phyloP scores from a whole-genome alignment of 2,329 filamentous ascomycete genomes.

The Pseudopyrenochaeta lycopersici region DNA sequence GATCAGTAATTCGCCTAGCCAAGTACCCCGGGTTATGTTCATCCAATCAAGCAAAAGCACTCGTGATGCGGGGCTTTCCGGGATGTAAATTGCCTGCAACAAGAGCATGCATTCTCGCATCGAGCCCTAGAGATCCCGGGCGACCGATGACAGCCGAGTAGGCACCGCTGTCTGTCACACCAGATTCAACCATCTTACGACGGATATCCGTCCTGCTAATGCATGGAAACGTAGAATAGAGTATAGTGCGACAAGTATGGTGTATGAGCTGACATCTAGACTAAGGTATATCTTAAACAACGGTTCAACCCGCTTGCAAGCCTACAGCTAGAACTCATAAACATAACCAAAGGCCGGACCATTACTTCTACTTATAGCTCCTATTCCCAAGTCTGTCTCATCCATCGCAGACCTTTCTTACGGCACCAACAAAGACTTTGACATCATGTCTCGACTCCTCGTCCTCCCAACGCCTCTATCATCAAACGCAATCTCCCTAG shows the following conservation, averaged over 20 bases:
- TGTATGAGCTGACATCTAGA: slow-evolving; percentile 7
- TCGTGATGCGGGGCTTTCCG: slow-evolving; percentile 21
- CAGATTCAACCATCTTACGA: slow-evolving; percentile 4
- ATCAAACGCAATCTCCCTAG: slow-evolving; percentile 27
- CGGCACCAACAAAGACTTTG: neutral
- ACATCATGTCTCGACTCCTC: slow-evolving; percentile 31
- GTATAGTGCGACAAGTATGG: slow-evolving; percentile 1
- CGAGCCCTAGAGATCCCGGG: slow-evolving; percentile 14
- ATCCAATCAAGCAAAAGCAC: slow-evolving; percentile 23
- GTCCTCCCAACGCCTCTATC: slow-evolving; percentile 35
- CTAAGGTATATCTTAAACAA: slow-evolving; percentile 6
- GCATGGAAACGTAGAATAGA: slow-evolving; percentile 7
- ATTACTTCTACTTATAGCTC: slow-evolving; percentile 5
- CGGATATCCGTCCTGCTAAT: slow-evolving; percentile 5
- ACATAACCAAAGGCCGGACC: neutral
- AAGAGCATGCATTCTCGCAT: slow-evolving; percentile 12
- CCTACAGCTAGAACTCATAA: neutral
- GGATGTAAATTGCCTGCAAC: slow-evolving; percentile 6
- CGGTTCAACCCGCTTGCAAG: neutral
- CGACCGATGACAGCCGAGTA: slow-evolving; percentile 35
- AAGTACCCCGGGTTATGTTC: slow-evolving; percentile 9
- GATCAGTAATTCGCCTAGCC: slow-evolving; percentile 5
- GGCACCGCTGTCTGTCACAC: slow-evolving; percentile 3
- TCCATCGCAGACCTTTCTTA: neutral
- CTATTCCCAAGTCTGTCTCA: slow-evolving; percentile 3